Percentiles rank a stretch among this genome's conserved stretches.
Conservation (phyloP, 2,329 filamentous ascomycete genomes). For the Colletotrichum caudatum region DNA sequence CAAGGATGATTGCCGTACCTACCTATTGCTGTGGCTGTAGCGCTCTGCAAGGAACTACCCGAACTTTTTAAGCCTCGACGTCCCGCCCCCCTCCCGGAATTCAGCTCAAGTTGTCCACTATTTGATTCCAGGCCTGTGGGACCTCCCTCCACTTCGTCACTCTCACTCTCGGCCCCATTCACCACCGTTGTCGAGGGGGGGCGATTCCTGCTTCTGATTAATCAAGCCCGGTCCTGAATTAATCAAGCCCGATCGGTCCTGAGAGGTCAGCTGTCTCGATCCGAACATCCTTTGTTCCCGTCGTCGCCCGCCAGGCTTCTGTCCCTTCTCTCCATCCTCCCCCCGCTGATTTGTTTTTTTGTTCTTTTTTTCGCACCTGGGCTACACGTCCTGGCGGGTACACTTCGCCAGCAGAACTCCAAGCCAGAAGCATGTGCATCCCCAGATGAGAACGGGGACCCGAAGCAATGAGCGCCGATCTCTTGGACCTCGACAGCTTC, state of each 20-base stretch:
- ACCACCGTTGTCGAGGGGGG: slow-evolving; percentile 28
- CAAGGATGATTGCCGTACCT: slow-evolving; percentile 9
- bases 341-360: slow-evolving; percentile 15
- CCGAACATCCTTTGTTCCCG: slow-evolving; percentile 38
- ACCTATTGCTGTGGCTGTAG: slow-evolving; percentile 35
- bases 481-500: slow-evolving; percentile 71
- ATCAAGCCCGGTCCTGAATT: slow-evolving; percentile 18
- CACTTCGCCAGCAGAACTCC: neutral
- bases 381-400: slow-evolving; percentile 3
- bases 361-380: neutral
- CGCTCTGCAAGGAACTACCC: slow-evolving; percentile 26
- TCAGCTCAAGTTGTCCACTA: slow-evolving; percentile 19
- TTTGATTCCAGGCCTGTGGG: slow-evolving; percentile 33
- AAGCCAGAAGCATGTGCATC: slow-evolving; percentile 29
- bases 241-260: slow-evolving; percentile 8
- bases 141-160: slow-evolving; percentile 30
- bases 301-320: slow-evolving; percentile 20
- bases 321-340: slow-evolving; percentile 5
- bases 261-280: slow-evolving; percentile 24
- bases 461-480: slow-evolving; percentile 70
- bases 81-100: slow-evolving; percentile 3
- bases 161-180: slow-evolving; percentile 32
- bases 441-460: slow-evolving; percentile 38
- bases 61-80: slow-evolving; percentile 19
- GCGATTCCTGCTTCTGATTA: slow-evolving; percentile 33